A percentile compares a stretch with the other conserved stretches of the same genome.
phyloP scores from a whole-genome alignment of 1,139 yeast species.

The Arxiozyma telluris region DNA sequence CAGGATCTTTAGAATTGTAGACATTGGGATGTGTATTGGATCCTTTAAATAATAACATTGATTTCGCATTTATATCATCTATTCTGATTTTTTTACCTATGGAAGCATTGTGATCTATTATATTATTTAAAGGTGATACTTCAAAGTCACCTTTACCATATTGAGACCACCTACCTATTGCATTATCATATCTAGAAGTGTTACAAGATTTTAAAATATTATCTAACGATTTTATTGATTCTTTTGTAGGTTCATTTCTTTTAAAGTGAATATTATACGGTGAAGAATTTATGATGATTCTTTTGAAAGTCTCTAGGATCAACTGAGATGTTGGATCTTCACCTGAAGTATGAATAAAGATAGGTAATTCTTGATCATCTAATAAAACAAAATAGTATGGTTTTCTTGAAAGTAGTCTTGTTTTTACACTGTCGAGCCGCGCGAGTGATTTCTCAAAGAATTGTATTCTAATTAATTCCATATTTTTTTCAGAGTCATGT shows the following conservation, averaged over 20 bases:
- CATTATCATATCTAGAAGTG: slow-evolving; percentile 46
- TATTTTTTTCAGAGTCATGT: slow-evolving; percentile 43
- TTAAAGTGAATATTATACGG: slow-evolving; percentile 12
- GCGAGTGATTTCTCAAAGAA: slow-evolving; percentile 12
- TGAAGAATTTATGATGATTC: not conserved
- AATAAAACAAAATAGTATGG: slow-evolving; percentile 55
- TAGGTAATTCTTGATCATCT: slow-evolving; percentile 54
- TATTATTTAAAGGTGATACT: slow-evolving; percentile 46
- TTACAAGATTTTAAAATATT: slow-evolving; percentile 43
- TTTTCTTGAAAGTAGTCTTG: slow-evolving; percentile 42
- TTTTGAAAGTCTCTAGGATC: slow-evolving; percentile 50
- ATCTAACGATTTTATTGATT: slow-evolving; percentile 42
- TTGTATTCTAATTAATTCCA: slow-evolving; percentile 17
- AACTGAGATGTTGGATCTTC: slow-evolving; percentile 42
- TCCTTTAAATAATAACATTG: slow-evolving; percentile 54
- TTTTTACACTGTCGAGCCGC: not conserved
- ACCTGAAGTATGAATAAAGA: slow-evolving; percentile 51
- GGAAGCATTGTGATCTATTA: slow-evolving; percentile 13
- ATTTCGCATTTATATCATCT: slow-evolving; percentile 29
- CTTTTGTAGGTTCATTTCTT: slow-evolving; percentile 27
- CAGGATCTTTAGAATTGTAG: slow-evolving; percentile 12
- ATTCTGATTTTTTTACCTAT: slow-evolving; percentile 19
- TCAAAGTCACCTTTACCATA: slow-evolving; percentile 63
- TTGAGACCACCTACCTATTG: slow-evolving; percentile 61
- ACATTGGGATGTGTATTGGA: slow-evolving; percentile 20